Evolutionary conservation across 1,284 basidiomycete genomes (phyloP).

Genomic region (Afroboletus lepidellus): DNA sequence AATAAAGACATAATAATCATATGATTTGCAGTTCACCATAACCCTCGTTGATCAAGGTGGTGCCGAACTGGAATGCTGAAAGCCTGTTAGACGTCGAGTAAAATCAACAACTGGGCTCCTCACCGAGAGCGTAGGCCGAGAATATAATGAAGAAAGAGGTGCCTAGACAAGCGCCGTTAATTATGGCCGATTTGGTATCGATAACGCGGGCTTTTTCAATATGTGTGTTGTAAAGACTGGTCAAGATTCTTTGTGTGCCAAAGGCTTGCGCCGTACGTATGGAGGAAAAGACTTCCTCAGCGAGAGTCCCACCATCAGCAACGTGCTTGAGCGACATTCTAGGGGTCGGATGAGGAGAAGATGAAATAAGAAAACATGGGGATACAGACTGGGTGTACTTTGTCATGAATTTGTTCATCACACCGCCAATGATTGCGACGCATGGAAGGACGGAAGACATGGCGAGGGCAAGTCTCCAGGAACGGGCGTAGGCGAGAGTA

Average conservation of each 20-base stretch:
- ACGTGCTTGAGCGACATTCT: constrained; percentile 71
- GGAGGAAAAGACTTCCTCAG: constrained; percentile 93
- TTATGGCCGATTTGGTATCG: constrained; percentile 67
- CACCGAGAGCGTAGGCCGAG: constrained; percentile 63
- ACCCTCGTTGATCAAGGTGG: constrained; percentile 72
- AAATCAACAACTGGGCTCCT: constrained; percentile 15
- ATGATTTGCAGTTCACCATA: constrained; percentile 40
- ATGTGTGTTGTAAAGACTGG: constrained; percentile 67
- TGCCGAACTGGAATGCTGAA: constrained; percentile 77
- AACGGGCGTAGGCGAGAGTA: constrained; percentile 65
- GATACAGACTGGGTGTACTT: constrained; percentile 65
- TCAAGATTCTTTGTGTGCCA: constrained; percentile 72
- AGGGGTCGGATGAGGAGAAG: not conserved
- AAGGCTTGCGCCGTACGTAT: constrained; percentile 92
- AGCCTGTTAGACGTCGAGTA: not conserved
- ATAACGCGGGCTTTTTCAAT: constrained; percentile 55
- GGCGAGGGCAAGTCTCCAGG: constrained; percentile 86
- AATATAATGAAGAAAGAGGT: constrained; percentile 85
- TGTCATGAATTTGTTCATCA: constrained; percentile 80
- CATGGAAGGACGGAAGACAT: constrained; percentile 87
- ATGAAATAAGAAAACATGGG: not conserved
- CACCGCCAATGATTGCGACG: constrained; percentile 73
- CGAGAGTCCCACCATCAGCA: constrained; percentile 81
- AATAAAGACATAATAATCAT: not conserved
- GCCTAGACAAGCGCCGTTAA: constrained; percentile 68